phyloP scores from a whole-genome alignment of 176 grass and related monocot genomes.

The Miscanthus lutarioriparius region DNA sequence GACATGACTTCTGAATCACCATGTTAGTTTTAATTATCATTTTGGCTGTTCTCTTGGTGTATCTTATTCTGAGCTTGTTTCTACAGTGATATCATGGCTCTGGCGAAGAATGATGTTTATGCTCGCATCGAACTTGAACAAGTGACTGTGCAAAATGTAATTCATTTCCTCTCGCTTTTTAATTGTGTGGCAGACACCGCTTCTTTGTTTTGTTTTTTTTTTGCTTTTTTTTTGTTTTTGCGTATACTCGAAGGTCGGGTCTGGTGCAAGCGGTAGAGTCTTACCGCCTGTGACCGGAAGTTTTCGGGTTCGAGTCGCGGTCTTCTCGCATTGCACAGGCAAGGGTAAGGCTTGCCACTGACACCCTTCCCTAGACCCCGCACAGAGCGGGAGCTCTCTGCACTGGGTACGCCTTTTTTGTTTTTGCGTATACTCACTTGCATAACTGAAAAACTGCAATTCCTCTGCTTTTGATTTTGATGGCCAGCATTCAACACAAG shows the following conservation, averaged over 20 bases:
- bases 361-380: too few species aligned
- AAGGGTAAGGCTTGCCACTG: too few species aligned
- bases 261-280: too few species aligned
- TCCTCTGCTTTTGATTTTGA: slow-evolving; percentile 13
- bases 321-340: too few species aligned
- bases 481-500: background rate
- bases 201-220: background rate
- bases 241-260: too few species aligned
- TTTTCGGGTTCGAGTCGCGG: too few species aligned
- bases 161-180: slow-evolving; percentile 22
- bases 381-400: too few species aligned
- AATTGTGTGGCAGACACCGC: background rate
- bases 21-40: slow-evolving; percentile 20
- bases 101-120: slow-evolving; percentile 63
- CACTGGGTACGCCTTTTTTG: too few species aligned
- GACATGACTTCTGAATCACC: background rate
- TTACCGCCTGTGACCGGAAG: too few species aligned
- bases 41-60: slow-evolving; percentile 5
- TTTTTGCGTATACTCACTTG: background rate
- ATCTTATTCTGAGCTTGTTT: slow-evolving; percentile 6
- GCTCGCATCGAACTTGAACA: slow-evolving; percentile 64
- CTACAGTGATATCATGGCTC: slow-evolving; percentile 73
- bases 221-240: too few species aligned
- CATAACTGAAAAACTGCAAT: slow-evolving; percentile 9
- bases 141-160: slow-evolving; percentile 54